These are phyloP conservation scores for Colletotrichum caudatum DNA, from an alignment of 2,329 filamentous ascomycete species.

Conservation along the genomic window DNA sequence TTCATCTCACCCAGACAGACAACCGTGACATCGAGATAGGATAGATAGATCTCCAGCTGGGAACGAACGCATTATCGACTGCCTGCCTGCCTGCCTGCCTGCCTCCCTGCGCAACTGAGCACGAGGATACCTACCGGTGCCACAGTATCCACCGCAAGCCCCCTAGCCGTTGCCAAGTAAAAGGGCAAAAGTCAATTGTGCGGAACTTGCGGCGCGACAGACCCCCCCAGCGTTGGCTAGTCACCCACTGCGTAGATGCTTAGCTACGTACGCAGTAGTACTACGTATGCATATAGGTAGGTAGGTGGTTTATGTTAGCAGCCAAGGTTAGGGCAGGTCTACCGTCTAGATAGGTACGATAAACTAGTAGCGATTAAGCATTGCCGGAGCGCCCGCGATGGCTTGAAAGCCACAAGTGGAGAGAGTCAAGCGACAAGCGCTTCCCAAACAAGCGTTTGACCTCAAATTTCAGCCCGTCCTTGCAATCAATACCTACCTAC, in stretches of 20 bases:
- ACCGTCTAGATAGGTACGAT: too few relatives aligned
- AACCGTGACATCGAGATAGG: not conserved
- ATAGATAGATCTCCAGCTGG: not conserved
- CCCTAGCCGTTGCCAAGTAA: constrained; percentile 34
- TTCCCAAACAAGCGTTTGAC: constrained; percentile 39
- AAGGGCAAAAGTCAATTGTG: not conserved
- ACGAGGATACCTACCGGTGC: not conserved
- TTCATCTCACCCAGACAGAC: constrained; percentile 4
- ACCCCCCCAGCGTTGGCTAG: too few relatives aligned
- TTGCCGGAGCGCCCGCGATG: constrained; percentile 7
- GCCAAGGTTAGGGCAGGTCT: constrained; percentile 19
- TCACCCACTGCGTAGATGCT: too few relatives aligned
- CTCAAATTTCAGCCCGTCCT: constrained; percentile 26
- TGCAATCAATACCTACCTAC: not conserved
- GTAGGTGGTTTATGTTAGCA: not conserved
- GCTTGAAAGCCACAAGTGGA: constrained; percentile 25
- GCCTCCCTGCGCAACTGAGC: not conserved
- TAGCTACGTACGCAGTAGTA: too few relatives aligned
- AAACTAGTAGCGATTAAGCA: constrained; percentile 16
- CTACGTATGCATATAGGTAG: not conserved
- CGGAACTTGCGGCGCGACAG: constrained; percentile 5
- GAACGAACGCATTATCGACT: not conserved
- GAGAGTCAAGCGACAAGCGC: constrained; percentile 20
- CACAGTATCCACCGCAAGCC: not conserved
- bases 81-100: too few relatives aligned